Evolutionary conservation across 78 protist species (phyloP), one percentile per base, ranked within the genome.

Genomic region (Speleostelium caveatum): DNA sequence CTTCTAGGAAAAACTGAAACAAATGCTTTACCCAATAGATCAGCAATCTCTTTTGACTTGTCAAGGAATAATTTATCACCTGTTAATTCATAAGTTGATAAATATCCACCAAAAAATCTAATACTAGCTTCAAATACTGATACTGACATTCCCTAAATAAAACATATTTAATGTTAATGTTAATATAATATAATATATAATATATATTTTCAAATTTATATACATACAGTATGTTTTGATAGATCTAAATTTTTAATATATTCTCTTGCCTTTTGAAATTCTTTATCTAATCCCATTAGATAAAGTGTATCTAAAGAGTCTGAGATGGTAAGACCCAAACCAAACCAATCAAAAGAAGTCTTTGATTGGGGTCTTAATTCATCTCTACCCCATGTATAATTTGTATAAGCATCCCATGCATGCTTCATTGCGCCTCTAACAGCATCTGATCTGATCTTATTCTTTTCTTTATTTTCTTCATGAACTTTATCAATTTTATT

Each of bases 51-150:
- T 21, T n/a, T 63, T 26, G 96, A 95, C 89, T 95, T 95, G 36
- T 65, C 73, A 14, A 83, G 63, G 69, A 91, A 91, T 10, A 86
- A 4, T 6, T 0, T 0, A 79, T 97, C 97, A 24, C 36, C 39
- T 6, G 98, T 80, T 22, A 97, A 68, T n/a, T 77, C 90, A 77
- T 93, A 87, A 21, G 96, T 93, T 22, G 95, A 4, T 38, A 97
- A 80, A 45, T 95, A 86, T 7, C 95, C 97, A 17, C 99, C 99
- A 24, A 97, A 28, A 35, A 86, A 38, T 39, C 99, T 74, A 67
- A 97, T 96, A 35, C 75, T 93, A 12, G 94, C 76, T 79, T 97
- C 99, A 75, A 97, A 97, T 41, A 95, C 66, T 24, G 94, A 90
- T 16, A 78, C 22, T 35, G 26, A 55, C 21, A 41, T 26, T 2